phyloP scores from a whole-genome alignment of 169 alveolate species.

The Eimeria acervulina region DNA sequence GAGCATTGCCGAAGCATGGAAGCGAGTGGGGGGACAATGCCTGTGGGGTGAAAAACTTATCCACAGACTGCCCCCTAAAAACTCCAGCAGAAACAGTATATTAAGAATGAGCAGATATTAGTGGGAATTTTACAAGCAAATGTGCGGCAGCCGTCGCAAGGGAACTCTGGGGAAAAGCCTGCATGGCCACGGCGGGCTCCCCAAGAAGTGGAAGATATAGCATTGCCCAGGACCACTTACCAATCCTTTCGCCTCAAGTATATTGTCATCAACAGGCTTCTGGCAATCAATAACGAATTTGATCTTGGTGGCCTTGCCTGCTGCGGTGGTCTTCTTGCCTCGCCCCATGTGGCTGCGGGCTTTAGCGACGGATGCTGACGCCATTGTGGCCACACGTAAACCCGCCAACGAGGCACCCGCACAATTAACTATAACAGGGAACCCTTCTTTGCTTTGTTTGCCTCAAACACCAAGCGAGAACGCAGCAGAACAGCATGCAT shows the following conservation, averaged over 20 bases:
- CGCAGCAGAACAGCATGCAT: slow-evolving; percentile 18
- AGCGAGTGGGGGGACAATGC: not conserved
- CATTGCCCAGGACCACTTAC: slow-evolving; percentile 21
- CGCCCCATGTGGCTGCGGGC: slow-evolving; percentile 80
- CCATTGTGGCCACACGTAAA: slow-evolving; percentile 69
- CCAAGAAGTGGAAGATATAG: not conserved
- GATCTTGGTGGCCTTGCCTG: slow-evolving; percentile 74
- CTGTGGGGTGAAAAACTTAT: not conserved
- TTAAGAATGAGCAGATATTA: not conserved
- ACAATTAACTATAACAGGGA: slow-evolving; percentile 15
- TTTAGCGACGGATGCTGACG: slow-evolving; percentile 65
- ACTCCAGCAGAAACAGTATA: not conserved
- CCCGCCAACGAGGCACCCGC: slow-evolving; percentile 66
- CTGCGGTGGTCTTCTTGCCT: slow-evolving; percentile 79
- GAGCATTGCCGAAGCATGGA: not conserved
- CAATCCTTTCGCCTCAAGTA: slow-evolving; percentile 85
- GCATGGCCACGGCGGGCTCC: not conserved
- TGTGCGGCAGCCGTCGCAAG: not conserved
- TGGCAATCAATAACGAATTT: slow-evolving; percentile 86
- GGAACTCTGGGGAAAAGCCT: not conserved
- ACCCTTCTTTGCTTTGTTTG: not conserved
- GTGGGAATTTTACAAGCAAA: not conserved
- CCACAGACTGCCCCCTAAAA: not conserved
- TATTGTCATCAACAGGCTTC: slow-evolving; percentile 87
- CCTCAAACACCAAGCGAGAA: not conserved